A percentile compares a stretch with the other conserved stretches of the same genome.
Evolutionary conservation across 306 rosid species (phyloP).

Genomic region (Hippophae tibetana): DNA sequence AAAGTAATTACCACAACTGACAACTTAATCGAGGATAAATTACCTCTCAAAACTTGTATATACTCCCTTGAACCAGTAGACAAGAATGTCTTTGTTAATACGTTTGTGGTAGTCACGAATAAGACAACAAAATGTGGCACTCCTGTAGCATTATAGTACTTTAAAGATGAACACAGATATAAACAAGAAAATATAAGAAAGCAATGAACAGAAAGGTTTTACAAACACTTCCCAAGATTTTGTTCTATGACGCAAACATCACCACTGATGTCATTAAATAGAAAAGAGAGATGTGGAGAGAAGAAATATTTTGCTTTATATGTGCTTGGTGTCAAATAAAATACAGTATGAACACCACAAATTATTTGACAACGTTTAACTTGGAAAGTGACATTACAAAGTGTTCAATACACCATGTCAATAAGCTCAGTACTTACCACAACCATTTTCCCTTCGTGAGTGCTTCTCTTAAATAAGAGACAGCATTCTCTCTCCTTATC

Average conservation of each 20-base stretch:
- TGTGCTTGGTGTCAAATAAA: too few species aligned
- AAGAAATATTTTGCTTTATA: too few species aligned
- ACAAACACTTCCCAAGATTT: too few species aligned
- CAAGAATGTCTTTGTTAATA: conserved; percentile 50
- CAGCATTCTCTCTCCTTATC: conserved; percentile 67
- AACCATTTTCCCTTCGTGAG: conserved; percentile 86
- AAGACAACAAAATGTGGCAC: conserved; percentile 67
- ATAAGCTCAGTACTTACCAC: conserved; percentile 50
- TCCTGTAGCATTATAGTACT: conserved; percentile 30
- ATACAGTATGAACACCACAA: neutral
- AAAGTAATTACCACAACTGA: conserved; percentile 3
- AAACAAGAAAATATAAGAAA: too few species aligned
- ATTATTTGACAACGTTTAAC: conserved; percentile 8
- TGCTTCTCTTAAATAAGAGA: conserved; percentile 61
- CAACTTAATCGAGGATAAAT: conserved; percentile 11
- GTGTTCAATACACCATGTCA: neutral
- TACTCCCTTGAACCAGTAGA: conserved; percentile 83
- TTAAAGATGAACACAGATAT: too few species aligned
- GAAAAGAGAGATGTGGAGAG: too few species aligned
- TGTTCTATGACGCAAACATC: too few species aligned
- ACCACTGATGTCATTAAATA: too few species aligned
- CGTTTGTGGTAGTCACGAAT: conserved; percentile 44
- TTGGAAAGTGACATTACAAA: too few species aligned
- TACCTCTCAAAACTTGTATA: conserved; percentile 70
- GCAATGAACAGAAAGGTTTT: too few species aligned